phyloP scores from a whole-genome alignment of 306 rosid species.

The Dryas drummondii region DNA sequence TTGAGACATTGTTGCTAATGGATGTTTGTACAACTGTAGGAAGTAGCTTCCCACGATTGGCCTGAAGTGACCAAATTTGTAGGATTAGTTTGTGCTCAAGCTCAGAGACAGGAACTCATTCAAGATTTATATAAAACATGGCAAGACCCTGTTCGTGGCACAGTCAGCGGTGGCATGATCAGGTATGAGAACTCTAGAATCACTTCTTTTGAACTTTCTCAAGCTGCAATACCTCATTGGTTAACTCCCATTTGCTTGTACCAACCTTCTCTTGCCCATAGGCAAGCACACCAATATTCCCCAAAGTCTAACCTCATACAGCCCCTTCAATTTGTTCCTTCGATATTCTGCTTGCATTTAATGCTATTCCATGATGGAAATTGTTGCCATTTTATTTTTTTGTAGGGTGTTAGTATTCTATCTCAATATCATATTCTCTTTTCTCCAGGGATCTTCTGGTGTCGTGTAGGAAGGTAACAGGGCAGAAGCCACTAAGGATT shows the following conservation, averaged over 20 bases:
- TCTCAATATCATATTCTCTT: too few species aligned
- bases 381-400: too few species aligned
- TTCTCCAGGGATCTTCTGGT: too few species aligned
- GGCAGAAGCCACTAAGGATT: too few species aligned
- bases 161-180: too few species aligned
- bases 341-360: too few species aligned
- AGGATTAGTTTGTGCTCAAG: slow-evolving; percentile 88
- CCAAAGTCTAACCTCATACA: too few species aligned
- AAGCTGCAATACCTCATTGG: not conserved
- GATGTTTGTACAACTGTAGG: slow-evolving; percentile 47
- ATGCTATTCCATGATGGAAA: too few species aligned
- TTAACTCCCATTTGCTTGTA: not conserved
- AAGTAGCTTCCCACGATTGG: slow-evolving; percentile 97
- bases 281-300: too few species aligned
- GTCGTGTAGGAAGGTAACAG: too few species aligned
- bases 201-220: not conserved
- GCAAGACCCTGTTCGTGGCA: slow-evolving; percentile 91
- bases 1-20: slow-evolving; percentile 27
- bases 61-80: slow-evolving; percentile 96
- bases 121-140: slow-evolving; percentile 89
- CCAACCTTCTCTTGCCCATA: not conserved
- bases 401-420: too few species aligned
- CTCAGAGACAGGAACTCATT: slow-evolving; percentile 92
- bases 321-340: too few species aligned
- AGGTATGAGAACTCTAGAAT: not conserved